Conservation (phyloP, 2,329 filamentous ascomycete genomes). For the Hirsutella minnesotensis region DNA sequence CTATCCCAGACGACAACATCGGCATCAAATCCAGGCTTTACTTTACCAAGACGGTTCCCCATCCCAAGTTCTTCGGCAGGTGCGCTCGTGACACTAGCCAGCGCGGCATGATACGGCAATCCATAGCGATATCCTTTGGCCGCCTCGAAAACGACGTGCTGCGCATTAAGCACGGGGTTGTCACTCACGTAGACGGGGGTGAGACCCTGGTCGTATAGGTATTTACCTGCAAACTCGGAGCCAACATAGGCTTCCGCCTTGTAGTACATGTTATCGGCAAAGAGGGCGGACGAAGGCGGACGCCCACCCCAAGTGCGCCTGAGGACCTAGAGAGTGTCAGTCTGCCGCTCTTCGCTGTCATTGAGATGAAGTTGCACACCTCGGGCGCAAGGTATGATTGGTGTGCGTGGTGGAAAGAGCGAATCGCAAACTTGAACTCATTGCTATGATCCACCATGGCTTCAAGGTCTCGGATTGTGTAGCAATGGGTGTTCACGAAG, state of each 20-base stretch:
- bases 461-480: conserved; percentile 57
- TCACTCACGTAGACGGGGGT: conserved; percentile 59
- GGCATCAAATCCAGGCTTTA: conserved; percentile 50
- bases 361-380: conserved; percentile 20
- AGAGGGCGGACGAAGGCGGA: conserved; percentile 47
- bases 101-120: conserved; percentile 46
- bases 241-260: conserved; percentile 55
- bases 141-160: conserved; percentile 56
- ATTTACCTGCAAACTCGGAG: conserved; percentile 54
- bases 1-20: conserved; percentile 53
- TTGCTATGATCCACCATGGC: conserved; percentile 59
- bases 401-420: conserved; percentile 60
- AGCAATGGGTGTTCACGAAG: conserved; percentile 60
- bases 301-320: conserved; percentile 43
- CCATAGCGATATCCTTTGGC: conserved; percentile 49
- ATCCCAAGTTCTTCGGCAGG: conserved; percentile 47
- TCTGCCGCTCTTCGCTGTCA: too few species aligned
- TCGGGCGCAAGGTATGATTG: conserved; percentile 56
- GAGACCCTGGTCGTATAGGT: conserved; percentile 51
- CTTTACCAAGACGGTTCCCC: conserved; percentile 44
- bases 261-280: conserved; percentile 64
- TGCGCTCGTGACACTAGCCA: conserved; percentile 45
- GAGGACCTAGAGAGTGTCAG: conserved; percentile 29
- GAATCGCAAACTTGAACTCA: conserved; percentile 56
- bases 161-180: conserved; percentile 58